Evolutionary conservation across 495 filamentous ascomycete genomes (phyloP), one percentile per base, ranked within the genome.

Genomic region (Talaromyces liani): DNA sequence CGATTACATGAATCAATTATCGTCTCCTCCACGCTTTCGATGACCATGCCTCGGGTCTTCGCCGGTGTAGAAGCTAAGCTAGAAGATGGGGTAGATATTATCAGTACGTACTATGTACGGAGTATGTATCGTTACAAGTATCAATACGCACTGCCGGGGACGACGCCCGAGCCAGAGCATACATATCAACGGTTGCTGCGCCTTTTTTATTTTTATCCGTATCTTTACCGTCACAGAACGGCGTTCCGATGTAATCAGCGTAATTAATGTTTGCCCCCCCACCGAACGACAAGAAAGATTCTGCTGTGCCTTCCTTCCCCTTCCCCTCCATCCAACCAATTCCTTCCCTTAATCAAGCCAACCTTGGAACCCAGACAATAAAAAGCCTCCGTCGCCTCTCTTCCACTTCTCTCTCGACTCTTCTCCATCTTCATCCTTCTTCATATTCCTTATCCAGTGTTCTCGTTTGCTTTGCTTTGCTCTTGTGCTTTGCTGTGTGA

Each of bases 401-500:
- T 56, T 27, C 45, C n/a, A 20, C 45, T 29, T 27, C 20, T 31
- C 64, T 51, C 54, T 63, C 53, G 56, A 41, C 62, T 54, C 41
- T 55, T 55, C 59, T 39, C 49, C 53, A 57, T 39, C 58, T 63
- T 64, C 58, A 54, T 68, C 22, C 61, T 41, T 33, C 61, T 12
- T 62, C 60, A 25, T 63, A 34, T 12, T 20, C 54, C 56, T 34
- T 45, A 29, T 66, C 66, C 67, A 67, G 66, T 68, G 60, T 69
- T 69, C 72, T 69, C 68, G 69, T 69, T 65, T 68, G 57, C 60
- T 68, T 63, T 34, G 65, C 72, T 65, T 56, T 56, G 22, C 12
- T 56, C 53, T 29, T 56, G 14, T 56, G 22, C 53, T 29, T 27
- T 56, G 16, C 53, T 56, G 27, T 27, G 24, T 56, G 22, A 25